Base-by-base conservation (phyloP, 805 yeast species). In the Wickerhamiella brachini region DNA sequence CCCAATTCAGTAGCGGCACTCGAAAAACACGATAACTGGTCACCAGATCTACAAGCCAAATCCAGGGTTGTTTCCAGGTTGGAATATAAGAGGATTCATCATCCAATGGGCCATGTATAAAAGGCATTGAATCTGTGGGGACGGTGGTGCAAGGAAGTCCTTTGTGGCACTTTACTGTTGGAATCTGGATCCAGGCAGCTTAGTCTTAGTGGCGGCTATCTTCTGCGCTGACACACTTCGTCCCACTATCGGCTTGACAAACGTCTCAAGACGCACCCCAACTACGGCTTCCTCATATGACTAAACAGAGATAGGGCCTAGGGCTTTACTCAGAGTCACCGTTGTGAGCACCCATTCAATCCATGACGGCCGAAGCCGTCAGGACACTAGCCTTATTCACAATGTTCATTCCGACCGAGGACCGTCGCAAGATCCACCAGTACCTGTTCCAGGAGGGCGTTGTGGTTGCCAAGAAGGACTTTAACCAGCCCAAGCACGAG, bases 381-480 rank as follows among this genome's bases (percentile, higher is more conserved):
- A 37, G 41, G 8, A 37, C 17, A 45, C 47, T 18, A 24, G 47
- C 38, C 39, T 45, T 45, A 26, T 44, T 64, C 76, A 80, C 66
- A 71, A 93, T 93, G 99, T 83, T 93, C 80, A 93, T 93, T 82
- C 97, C 99, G 79, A 93, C 86, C 80, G 95, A 87, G 77, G 98
- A 93, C 76, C 89, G 99, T 84, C 87, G 86, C 80, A 86, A 86
- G 89, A 93, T 93, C 76, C 95, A 88, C 94, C 85, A 82, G 76
- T 84, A 89, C 85, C 93, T 93, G 78, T 93, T 89, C 86, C 89
- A 88, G 78, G 97, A 93, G 83, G 99, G 99, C 79, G 98, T 90
- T 74, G 86, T 87, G 73, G 97, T 93, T 69, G 98, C 99, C 72
- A 86, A 89, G 85, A 93, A 93, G 83, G 96, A 93, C 79, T 90